phyloP scores from a whole-genome alignment of 1,139 yeast species.

The Geotrichum australiense region DNA sequence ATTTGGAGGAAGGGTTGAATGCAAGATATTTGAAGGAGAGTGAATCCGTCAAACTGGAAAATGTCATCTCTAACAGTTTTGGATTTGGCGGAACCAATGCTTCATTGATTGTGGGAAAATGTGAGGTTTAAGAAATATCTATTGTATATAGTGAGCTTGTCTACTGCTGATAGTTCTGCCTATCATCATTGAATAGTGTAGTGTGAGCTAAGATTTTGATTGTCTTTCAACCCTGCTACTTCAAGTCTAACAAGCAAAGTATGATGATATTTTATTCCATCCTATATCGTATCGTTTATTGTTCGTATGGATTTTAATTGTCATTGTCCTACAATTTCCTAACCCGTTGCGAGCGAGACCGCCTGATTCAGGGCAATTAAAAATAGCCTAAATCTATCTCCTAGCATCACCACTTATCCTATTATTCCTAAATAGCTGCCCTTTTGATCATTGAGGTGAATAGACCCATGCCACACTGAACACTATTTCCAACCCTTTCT shows the following conservation, averaged over 20 bases:
- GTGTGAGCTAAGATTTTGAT: no score
- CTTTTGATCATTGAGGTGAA: conserved; percentile 11
- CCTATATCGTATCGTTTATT: not conserved
- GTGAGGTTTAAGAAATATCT: conserved; percentile 5
- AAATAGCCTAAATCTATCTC: no score
- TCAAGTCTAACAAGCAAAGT: not conserved
- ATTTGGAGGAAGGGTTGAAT: conserved; percentile 38
- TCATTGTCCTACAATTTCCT: no score
- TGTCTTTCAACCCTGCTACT: not conserved
- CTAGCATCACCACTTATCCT: no score
- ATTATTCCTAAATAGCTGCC: not conserved
- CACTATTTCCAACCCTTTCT: conserved; percentile 23
- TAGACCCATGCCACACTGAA: conserved; percentile 33
- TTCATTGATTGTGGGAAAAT: conserved; percentile 47
- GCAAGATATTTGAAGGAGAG: conserved; percentile 53
- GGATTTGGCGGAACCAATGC: conserved; percentile 98
- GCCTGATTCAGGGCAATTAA: no score
- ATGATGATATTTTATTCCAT: not conserved
- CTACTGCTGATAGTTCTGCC: no score
- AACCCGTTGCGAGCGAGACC: no score
- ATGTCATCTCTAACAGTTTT: conserved; percentile 81
- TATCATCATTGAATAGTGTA: no score
- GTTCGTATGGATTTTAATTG: not conserved
- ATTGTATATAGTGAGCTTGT: no score
- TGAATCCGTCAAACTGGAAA: conserved; percentile 32